Evolutionary conservation across 2,329 filamentous ascomycete genomes (phyloP), one percentile per base, ranked within the genome.

Genomic region (Ustulina deusta): DNA sequence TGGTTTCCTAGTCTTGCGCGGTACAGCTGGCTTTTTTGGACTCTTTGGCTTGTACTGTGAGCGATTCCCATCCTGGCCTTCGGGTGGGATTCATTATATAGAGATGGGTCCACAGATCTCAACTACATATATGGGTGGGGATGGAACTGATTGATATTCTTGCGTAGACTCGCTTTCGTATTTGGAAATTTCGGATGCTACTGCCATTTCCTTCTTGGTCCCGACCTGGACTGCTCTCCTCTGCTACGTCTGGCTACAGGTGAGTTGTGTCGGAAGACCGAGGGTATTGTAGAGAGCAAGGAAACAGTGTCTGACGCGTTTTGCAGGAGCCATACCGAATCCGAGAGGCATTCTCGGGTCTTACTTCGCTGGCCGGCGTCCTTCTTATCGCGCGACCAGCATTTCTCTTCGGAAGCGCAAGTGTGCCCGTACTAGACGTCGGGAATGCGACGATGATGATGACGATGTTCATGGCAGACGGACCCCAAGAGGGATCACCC

Each of bases 171-270:
- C 80, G 0, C 76, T 82, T 0, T 84, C 91, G 27, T 94, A 93
- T 70, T 85, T 96, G 0, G 90, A 92, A 1, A 84, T 96, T 1
- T 89, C 91, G 1, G 93, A 96, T 75, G 91, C 92, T 0, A 93
- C 91, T 0, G 91, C 94, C 27, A 89, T 96, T 38, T 93, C 91
- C 6, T 96, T 95, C 77, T 84, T 96, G 2, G 86, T 91, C 0
- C 93, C 93, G 0, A 90, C 90, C 7, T 82, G 93, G 10, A 89
- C 91, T 7, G 91, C 81, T 1, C 78, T 82, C 84, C 78, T 94
- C 85, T 86, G 89, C 83, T 72, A 93, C 88, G 77, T 93, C 84
- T 51, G 73, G 69, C 63, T 79, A 7, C 72, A 62, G 63, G 77
- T 78, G 66, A 63, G 74, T 71, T 29, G 6, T 29, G 2, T 17